Percentiles rank a stretch among this genome's conserved stretches.
phyloP scores from a whole-genome alignment of 257 asterid genomes.

The Scutellaria barbata region DNA sequence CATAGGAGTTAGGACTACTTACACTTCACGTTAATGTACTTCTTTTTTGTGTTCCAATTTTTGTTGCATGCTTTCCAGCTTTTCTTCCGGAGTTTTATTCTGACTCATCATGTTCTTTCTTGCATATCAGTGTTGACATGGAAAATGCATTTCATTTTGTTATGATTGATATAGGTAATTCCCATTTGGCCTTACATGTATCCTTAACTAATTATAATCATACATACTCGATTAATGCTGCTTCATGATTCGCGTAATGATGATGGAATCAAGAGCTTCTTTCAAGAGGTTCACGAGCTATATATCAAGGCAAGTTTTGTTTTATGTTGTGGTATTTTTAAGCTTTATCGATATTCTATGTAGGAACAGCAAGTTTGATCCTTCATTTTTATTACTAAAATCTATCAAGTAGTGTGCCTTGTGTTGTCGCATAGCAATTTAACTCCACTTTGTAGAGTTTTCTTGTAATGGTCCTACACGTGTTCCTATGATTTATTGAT shows the following conservation, averaged over 20 bases:
- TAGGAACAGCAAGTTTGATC: constrained; percentile 21
- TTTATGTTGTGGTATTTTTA: constrained; percentile 1
- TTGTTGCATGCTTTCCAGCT: not conserved
- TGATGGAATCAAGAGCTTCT: constrained; percentile 97
- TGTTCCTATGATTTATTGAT: not conserved
- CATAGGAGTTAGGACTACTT: not conserved
- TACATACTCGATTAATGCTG: constrained; percentile 95
- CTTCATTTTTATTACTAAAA: constrained; percentile 1
- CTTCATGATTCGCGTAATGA: constrained; percentile 98
- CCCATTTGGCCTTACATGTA: constrained; percentile 30
- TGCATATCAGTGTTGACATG: constrained; percentile 7
- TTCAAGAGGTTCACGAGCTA: constrained; percentile 95
- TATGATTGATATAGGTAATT: not conserved
- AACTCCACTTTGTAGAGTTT: not conserved
- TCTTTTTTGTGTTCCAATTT: constrained; percentile 9
- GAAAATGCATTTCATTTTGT: too few relatives aligned
- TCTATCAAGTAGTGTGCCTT: constrained; percentile 8
- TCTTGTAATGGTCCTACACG: not conserved
- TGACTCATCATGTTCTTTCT: constrained; percentile 2
- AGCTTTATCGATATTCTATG: not conserved
- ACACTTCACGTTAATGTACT: not conserved
- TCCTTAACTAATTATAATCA: constrained; percentile 51
- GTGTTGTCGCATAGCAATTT: not conserved
- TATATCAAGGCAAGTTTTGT: constrained; percentile 69
- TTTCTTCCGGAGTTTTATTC: not conserved